Base-by-base conservation (phyloP, 192 early-diverging fungal genomes). In the Physocladia obscura region DNA sequence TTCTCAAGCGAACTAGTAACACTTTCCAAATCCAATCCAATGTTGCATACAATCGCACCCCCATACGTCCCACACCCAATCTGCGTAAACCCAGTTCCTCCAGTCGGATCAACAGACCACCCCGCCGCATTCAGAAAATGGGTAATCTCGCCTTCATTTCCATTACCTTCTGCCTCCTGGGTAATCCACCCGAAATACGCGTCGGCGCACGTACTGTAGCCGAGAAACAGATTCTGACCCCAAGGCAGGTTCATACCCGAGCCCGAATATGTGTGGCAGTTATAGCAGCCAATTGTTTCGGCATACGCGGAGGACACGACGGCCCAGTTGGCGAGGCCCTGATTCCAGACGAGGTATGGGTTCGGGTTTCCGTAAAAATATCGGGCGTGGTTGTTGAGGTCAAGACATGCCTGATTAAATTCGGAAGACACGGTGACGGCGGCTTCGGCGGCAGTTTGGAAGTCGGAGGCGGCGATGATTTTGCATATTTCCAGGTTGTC, bases 201-300 rank as follows among this genome's bases (percentile, higher is more conserved):
- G n/a, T n/a, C 57, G 37, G 38, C 34, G 21, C 59, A 62, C 6
- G 38, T 29, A 44, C 5, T 6, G 6, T 22, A 6, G 3, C 57
- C 30, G 15, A 11, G 19, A 22, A 36, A 58, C 57, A 58, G 24
- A 35, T 58, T 58, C 30, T 58, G 57, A 5, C 30, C 57, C 27
- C 27, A 34, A n/a, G 30, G n/a, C 13, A 36, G n/a, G 1, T 36
- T n/a, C n/a, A n/a, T n/a, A n/a, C n/a, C 57, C n/a, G 15, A 8
- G 1, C 57, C 57, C 6, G 57, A 58, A 22, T 52, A 26, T 17
- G 50, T 52, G 50, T 52, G 50, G 50, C 50, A 52, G 50, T 52
- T 6, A 6, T 6, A 17, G 50, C 50, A 52, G 11, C 21, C 21
- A 6, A 26, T 5, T 1, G 50, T 52, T 5, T 21, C 50, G 0